Percentiles rank a stretch among this genome's conserved stretches.
phyloP scores from a whole-genome alignment of 768 basidiomycete genomes.

The Termitomyces sp. region DNA sequence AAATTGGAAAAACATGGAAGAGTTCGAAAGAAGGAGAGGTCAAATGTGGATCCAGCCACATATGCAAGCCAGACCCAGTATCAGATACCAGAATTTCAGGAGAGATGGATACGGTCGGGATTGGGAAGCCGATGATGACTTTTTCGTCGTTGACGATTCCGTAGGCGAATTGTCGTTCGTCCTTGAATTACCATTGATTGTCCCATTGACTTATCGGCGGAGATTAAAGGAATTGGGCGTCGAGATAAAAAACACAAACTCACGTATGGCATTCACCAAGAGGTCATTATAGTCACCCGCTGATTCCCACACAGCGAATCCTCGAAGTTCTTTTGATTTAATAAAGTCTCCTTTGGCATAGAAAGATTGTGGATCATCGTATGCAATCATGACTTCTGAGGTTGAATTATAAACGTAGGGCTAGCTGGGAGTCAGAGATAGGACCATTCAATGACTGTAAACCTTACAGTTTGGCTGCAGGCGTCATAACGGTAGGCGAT shows the following conservation, averaged over 20 bases:
- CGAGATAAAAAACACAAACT: neutral
- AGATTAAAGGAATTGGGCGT: neutral
- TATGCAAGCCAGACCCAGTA: conserved; percentile 20
- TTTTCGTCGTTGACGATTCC: neutral
- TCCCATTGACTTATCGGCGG: conserved; percentile 9
- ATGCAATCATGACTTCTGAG: conserved; percentile 58
- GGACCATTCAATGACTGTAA: neutral
- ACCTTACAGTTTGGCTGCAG: conserved; percentile 71
- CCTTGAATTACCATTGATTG: conserved; percentile 3
- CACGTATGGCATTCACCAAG: conserved; percentile 46
- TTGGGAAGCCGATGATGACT: conserved; percentile 9
- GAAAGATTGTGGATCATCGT: conserved; percentile 62
- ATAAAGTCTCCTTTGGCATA: conserved; percentile 62
- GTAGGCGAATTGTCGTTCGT: neutral
- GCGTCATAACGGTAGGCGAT: conserved; percentile 55
- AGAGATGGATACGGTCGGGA: neutral
- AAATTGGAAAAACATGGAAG: neutral
- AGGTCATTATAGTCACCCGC: conserved; percentile 62
- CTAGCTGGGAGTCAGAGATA: conserved; percentile 32
- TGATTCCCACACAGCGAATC: conserved; percentile 73
- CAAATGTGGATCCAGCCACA: conserved; percentile 2
- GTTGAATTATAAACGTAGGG: conserved; percentile 63
- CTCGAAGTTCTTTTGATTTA: conserved; percentile 46
- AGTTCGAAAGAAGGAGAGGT: neutral
- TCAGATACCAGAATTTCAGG: neutral